Base-by-base conservation (phyloP, 2,329 filamentous ascomycete genomes). In the Cryphonectria radicalis region DNA sequence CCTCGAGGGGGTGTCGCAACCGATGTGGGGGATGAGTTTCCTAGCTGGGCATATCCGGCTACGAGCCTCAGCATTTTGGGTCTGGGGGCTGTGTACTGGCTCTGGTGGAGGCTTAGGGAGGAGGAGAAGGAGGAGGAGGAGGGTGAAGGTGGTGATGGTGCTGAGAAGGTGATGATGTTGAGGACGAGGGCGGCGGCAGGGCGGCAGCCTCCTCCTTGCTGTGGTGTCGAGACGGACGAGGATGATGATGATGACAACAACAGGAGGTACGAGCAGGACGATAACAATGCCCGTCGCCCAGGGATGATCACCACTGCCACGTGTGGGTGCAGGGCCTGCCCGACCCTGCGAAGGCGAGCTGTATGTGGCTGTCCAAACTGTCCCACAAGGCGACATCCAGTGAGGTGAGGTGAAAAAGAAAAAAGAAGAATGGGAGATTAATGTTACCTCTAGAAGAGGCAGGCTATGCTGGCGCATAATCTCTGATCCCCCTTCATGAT, bases 41-140 rank as follows among this genome's bases (percentile, higher is more conserved):
- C 78, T 1, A 81, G 78, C 73, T 82, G 79, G 72, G 79, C 80
- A 1, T 82, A 81, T 70, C 80, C 80, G 13, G 75, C 75, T 2
- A 81, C 80, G 11, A 78, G 79, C 25, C 72, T 82, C 5, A 78
- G 73, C 1, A 78, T 82, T n/a, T 64, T 82, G 50, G 77, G 72
- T 2, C 75, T 74, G 59, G 80, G 80, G 0, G 78, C 77, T 2
- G 53, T 78, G 19, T 82, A 81, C 73, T 82, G 80, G 80, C 70
- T 76, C 40, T 81, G 79, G 79, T 81, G 80, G 80, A 64, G 71
- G 37, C 40, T 64, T 11, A 14, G 40, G 40, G 62, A 32, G 4
- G 37, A 22, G 17, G 57, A 32, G 17, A 53, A 32, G 57, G 40
- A 71, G 63, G 10, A 43, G 2, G 32, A 73, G 37, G 70, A 75